These are phyloP conservation scores for Solanum dulcamara DNA, from an alignment of 257 asterid species.

Conservation along the genomic window DNA sequence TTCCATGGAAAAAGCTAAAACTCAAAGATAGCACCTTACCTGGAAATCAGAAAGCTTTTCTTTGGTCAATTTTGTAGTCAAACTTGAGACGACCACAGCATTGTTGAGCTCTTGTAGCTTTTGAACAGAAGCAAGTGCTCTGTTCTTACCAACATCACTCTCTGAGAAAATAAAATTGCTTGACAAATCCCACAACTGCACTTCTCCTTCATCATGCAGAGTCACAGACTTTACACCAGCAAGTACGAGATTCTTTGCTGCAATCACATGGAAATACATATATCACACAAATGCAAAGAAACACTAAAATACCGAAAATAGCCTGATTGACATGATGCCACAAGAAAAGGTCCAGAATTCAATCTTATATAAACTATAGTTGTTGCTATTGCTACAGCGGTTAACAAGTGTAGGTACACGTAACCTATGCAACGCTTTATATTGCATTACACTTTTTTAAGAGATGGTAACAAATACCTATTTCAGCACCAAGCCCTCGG, in stretches of 20 bases:
- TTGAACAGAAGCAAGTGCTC: constrained; percentile 79
- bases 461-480: constrained; percentile 30
- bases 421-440: background rate
- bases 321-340: background rate
- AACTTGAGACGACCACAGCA: constrained; percentile 63
- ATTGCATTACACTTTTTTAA: background rate
- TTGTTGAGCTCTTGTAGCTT: constrained; percentile 87
- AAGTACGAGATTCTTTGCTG: constrained; percentile 89
- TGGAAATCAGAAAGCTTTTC: constrained; percentile 68
- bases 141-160: constrained; percentile 76
- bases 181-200: constrained; percentile 87
- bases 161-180: constrained; percentile 79
- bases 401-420: background rate
- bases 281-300: background rate
- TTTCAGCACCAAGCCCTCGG: constrained; percentile 93
- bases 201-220: constrained; percentile 74
- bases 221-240: constrained; percentile 97
- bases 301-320: background rate
- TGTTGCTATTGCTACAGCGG: background rate
- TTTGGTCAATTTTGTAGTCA: constrained; percentile 56
- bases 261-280: constrained; percentile 13
- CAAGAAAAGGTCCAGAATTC: background rate
- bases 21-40: constrained; percentile 20
- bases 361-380: background rate
- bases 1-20: background rate